Evolutionary conservation across 2,329 filamentous ascomycete genomes (phyloP), one percentile per base, ranked within the genome.

Genomic region (Didymella exigua): DNA sequence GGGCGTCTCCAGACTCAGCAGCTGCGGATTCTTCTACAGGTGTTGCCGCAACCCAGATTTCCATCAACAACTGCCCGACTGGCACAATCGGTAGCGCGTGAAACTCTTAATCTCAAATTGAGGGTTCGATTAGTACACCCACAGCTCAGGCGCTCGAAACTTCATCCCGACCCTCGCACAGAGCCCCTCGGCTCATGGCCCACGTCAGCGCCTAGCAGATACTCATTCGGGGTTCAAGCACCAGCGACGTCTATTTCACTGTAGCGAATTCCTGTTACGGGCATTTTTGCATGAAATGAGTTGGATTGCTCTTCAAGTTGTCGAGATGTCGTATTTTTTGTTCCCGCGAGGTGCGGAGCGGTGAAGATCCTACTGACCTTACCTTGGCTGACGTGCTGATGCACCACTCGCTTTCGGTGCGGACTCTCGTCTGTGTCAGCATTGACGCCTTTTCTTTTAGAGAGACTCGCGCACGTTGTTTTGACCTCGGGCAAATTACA

Each of bases 81-180:
- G 63, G 63, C 62, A 65, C 63, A 68, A 68, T 68, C 66, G 66
- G 53, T 56, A 56, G 53, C 53, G 53, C 53, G 53, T 56, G 53
- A 56, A 47, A 56, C 53, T 56, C 53, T 56, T 68, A 68, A 66
- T 66, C 63, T 66, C 63, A 66, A 66, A 61, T 64, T 63, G 61
- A 76, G 78, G 78, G 81, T 83, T 81, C 79, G 78, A 80, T n/a
- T n/a, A n/a, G n/a, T n/a, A n/a, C n/a, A n/a, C n/a, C n/a, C n/a
- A n/a, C n/a, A n/a, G n/a, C n/a, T n/a, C n/a, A n/a, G n/a, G n/a
- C n/a, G n/a, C n/a, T n/a, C n/a, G n/a, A n/a, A n/a, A n/a, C n/a
- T n/a, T n/a, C n/a, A n/a, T n/a, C n/a, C n/a, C n/a, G n/a, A n/a
- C n/a, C n/a, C n/a, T n/a, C n/a, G n/a, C n/a, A n/a, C n/a, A n/a